phyloP scores from a whole-genome alignment of 768 basidiomycete species.

The Serendipita vermifera region DNA sequence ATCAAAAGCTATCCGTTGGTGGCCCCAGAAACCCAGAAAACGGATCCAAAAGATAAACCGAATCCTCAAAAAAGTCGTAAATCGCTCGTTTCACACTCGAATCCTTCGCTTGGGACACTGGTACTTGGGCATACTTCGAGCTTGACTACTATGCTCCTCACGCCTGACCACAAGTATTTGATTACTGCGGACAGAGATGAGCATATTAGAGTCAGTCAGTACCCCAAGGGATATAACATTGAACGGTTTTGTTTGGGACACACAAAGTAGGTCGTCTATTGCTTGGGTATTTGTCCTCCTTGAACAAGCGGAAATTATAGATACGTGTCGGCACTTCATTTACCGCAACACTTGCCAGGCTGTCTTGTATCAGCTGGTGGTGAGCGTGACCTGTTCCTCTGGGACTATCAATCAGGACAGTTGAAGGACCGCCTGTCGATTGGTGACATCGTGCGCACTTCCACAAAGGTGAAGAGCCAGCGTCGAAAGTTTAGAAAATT shows the following conservation, averaged over 20 bases:
- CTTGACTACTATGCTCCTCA: conserved; percentile 59
- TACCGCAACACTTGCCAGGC: conserved; percentile 35
- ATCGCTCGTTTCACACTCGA: conserved; percentile 46
- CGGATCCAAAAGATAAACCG: conserved; percentile 15
- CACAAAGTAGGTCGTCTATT: conserved; percentile 42
- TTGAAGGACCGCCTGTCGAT: conserved; percentile 42
- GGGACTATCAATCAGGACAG: conserved; percentile 63
- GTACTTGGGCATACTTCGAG: conserved; percentile 83
- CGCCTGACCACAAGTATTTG: conserved; percentile 55
- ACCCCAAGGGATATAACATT: conserved; percentile 71
- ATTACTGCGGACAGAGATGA: conserved; percentile 91
- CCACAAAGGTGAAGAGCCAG: conserved; percentile 29
- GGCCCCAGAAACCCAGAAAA: conserved; percentile 17
- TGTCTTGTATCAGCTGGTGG: conserved; percentile 79
- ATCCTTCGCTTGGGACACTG: conserved; percentile 53
- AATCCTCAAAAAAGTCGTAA: conserved; percentile 14
- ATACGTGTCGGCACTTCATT: conserved; percentile 71
- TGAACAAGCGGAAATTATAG: conserved; percentile 27
- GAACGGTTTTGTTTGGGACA: conserved; percentile 83
- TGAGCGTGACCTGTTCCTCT: conserved; percentile 59
- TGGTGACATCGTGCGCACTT: conserved; percentile 25
- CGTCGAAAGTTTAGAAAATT: conserved; percentile 17
- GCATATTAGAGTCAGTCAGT: conserved; percentile 86
- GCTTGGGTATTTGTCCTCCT: neutral
- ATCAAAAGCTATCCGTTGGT: conserved; percentile 47